A percentile compares a stretch with the other conserved stretches of the same genome.
These are phyloP conservation scores for Gastrolobium villosum DNA, from an alignment of 306 rosid genomes.

Conservation along the genomic window DNA sequence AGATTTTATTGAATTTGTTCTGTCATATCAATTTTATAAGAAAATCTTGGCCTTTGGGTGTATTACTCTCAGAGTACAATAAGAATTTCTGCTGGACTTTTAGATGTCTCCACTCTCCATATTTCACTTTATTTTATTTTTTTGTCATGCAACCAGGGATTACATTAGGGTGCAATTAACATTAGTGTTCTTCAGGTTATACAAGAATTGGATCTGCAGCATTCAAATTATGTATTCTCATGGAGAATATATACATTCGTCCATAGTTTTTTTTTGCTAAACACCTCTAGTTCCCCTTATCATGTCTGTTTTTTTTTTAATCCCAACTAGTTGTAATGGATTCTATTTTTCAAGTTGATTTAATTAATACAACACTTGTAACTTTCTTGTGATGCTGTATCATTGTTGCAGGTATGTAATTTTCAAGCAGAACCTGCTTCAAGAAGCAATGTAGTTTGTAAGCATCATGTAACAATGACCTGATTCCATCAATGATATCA, in stretches of 20 bases:
- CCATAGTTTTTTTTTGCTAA: slow-evolving; percentile 40
- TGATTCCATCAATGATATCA: slow-evolving; percentile 66
- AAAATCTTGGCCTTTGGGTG: neutral
- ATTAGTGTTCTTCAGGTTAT: slow-evolving; percentile 37
- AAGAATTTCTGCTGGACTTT: slow-evolving; percentile 17
- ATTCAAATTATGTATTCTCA: slow-evolving; percentile 28
- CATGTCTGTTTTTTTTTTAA: slow-evolving; percentile 10
- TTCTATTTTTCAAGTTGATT: slow-evolving; percentile 29
- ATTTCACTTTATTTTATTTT: neutral
- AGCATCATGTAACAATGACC: slow-evolving; percentile 57
- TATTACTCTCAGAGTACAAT: neutral
- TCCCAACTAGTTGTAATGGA: slow-evolving; percentile 20
- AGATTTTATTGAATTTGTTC: neutral
- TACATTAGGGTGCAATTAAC: slow-evolving; percentile 5
- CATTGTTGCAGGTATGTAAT: slow-evolving; percentile 64
- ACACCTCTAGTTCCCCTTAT: neutral
- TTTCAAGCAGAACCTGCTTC: slow-evolving; percentile 68
- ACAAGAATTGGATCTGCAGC: slow-evolving; percentile 27
- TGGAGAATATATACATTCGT: slow-evolving; percentile 9
- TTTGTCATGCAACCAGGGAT: neutral
- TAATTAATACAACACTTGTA: slow-evolving; percentile 22
- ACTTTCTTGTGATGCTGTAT: slow-evolving; percentile 41
- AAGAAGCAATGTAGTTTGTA: slow-evolving; percentile 58
- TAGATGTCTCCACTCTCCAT: slow-evolving; percentile 9
- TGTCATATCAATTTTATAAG: neutral